phyloP scores from a whole-genome alignment of 345 rosid species.

The Physaria fendleri region DNA sequence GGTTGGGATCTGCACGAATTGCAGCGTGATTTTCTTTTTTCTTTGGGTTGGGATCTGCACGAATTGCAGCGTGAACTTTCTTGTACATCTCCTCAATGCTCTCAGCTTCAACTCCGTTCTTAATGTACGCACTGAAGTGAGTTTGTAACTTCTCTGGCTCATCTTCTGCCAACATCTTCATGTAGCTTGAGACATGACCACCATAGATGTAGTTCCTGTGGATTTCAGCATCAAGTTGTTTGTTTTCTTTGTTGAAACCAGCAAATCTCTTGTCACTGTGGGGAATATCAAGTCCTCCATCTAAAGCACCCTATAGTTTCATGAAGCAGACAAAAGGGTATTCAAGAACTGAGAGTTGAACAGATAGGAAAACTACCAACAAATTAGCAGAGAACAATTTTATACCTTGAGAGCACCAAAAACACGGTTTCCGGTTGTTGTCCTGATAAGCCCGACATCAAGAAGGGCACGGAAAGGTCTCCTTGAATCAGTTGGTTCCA shows the following conservation, averaged over 20 bases:
- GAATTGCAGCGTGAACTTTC: background rate
- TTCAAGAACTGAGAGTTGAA: too few relatives aligned
- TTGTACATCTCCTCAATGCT: background rate
- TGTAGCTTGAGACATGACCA: slow-evolving; percentile 71
- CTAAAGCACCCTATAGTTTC: background rate
- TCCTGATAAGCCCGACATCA: slow-evolving; percentile 10
- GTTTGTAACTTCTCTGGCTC: slow-evolving; percentile 10
- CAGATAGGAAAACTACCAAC: too few relatives aligned
- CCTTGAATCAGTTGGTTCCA: slow-evolving; percentile 5
- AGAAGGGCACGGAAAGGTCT: slow-evolving; percentile 18
- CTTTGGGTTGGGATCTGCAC: background rate
- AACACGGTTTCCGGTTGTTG: slow-evolving; percentile 15
- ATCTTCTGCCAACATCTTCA: slow-evolving; percentile 42
- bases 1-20: too few relatives aligned
- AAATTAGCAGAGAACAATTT: too few relatives aligned
- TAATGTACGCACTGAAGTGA: background rate
- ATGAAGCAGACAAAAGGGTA: too few relatives aligned
- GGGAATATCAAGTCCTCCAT: slow-evolving; percentile 86
- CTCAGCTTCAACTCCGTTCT: background rate
- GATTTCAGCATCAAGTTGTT: slow-evolving; percentile 57
- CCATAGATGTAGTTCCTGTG: slow-evolving; percentile 72
- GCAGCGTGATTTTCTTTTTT: too few relatives aligned
- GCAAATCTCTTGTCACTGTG: slow-evolving; percentile 82
- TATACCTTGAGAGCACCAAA: slow-evolving; percentile 20
- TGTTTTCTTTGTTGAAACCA: slow-evolving; percentile 9